phyloP scores from a whole-genome alignment of 805 yeast genomes.

The Myxozyma geophila region DNA sequence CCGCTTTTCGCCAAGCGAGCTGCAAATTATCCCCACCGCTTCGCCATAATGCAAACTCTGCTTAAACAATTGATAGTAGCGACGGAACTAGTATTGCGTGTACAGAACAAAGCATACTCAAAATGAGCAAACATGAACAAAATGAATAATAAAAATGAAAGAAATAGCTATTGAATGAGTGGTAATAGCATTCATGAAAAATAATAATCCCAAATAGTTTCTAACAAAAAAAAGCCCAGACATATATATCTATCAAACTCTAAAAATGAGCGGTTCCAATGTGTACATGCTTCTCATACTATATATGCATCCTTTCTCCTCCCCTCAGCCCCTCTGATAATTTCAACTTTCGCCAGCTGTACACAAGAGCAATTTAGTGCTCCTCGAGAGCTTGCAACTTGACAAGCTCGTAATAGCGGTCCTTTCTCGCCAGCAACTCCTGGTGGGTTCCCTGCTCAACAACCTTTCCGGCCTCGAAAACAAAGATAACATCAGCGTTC shows the following conservation, averaged over 20 bases:
- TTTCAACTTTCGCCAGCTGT: too few relatives aligned
- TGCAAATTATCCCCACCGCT: too few relatives aligned
- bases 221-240: neutral
- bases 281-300: neutral
- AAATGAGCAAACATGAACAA: neutral
- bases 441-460: slow-evolving; percentile 56
- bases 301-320: neutral
- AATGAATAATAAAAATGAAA: neutral
- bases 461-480: slow-evolving; percentile 59
- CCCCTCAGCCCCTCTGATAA: neutral
- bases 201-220: neutral
- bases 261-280: neutral
- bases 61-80: too few relatives aligned
- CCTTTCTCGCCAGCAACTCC: slow-evolving; percentile 45
- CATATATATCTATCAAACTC: neutral
- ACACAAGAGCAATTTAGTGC: slow-evolving; percentile 9
- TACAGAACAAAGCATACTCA: neutral
- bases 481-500: slow-evolving; percentile 57
- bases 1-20: too few relatives aligned
- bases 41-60: too few relatives aligned
- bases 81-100: too few relatives aligned
- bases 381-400: slow-evolving; percentile 51
- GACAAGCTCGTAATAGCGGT: slow-evolving; percentile 50
- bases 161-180: neutral
- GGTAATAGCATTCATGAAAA: neutral